phyloP scores from a whole-genome alignment of 768 basidiomycete species.

The Zangia roseola region DNA sequence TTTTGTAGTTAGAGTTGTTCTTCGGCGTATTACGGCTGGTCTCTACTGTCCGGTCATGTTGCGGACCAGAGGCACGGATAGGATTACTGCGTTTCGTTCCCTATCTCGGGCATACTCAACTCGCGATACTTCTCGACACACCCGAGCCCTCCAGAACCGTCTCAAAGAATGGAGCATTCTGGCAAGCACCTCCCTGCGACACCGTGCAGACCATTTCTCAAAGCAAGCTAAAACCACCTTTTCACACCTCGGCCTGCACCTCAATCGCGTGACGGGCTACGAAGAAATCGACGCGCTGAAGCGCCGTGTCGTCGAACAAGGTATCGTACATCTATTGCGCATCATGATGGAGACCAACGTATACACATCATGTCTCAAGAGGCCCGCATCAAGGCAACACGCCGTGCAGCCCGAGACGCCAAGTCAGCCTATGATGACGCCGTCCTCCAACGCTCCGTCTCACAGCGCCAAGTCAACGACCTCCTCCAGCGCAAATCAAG shows the following conservation, averaged over 20 bases:
- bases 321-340: conserved; percentile 42
- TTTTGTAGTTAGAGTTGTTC: not conserved
- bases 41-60: conserved; percentile 18
- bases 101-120: conserved; percentile 14
- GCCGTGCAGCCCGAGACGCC: conserved; percentile 65
- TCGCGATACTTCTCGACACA: conserved; percentile 3
- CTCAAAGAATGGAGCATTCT: conserved; percentile 47
- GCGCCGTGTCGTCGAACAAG: conserved; percentile 72
- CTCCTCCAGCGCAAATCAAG: conserved; percentile 87
- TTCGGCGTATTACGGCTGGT: not conserved
- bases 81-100: conserved; percentile 4
- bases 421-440: conserved; percentile 78
- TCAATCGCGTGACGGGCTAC: conserved; percentile 92
- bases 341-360: conserved; percentile 8
- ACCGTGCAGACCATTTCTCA: conserved; percentile 58
- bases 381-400: conserved; percentile 62
- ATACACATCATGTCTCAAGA: conserved; percentile 51
- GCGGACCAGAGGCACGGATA: conserved; percentile 7
- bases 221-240: conserved; percentile 56
- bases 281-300: conserved; percentile 85
- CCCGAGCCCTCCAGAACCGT: conserved; percentile 37
- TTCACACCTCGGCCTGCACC: conserved; percentile 69
- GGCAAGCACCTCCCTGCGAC: conserved; percentile 38
- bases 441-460: conserved; percentile 74
- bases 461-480: conserved; percentile 95